Evolutionary conservation across 805 yeast species (phyloP).

Genomic region (Yamadazyma kitorensis): DNA sequence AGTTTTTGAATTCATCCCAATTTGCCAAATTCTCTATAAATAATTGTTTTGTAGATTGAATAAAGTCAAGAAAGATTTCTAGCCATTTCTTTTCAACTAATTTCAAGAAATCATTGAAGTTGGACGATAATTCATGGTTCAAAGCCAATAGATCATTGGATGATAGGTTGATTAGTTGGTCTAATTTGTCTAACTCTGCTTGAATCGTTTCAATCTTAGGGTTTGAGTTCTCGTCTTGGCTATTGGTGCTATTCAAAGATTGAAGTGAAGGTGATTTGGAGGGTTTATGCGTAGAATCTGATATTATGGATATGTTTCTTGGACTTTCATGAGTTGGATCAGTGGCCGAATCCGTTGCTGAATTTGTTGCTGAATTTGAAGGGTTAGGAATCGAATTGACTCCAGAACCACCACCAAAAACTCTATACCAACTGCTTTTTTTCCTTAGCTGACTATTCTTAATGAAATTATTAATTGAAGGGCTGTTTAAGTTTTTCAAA

Average conservation of each 20-base stretch:
- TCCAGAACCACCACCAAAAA: constrained; percentile 31
- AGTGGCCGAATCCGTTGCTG: not conserved
- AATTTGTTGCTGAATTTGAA: not conserved
- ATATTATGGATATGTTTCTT: too few species aligned
- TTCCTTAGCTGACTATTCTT: constrained; percentile 23
- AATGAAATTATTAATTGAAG: constrained; percentile 35
- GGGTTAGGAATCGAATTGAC: not conserved
- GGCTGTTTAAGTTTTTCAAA: constrained; percentile 37
- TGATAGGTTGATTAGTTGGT: constrained; percentile 45
- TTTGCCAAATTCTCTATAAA: constrained; percentile 27
- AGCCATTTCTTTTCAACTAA: constrained; percentile 43
- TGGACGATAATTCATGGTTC: constrained; percentile 41
- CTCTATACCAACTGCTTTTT: constrained; percentile 42
- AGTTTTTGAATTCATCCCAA: constrained; percentile 32
- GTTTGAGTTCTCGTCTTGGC: too few species aligned
- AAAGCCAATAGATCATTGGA: constrained; percentile 43
- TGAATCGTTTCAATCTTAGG: constrained; percentile 33
- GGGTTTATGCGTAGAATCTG: too few species aligned
- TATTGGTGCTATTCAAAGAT: too few species aligned
- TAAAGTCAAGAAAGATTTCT: constrained; percentile 33
- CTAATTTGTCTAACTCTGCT: constrained; percentile 42
- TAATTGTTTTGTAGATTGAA: constrained; percentile 31
- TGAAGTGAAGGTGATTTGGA: not conserved
- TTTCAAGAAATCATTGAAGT: constrained; percentile 33
- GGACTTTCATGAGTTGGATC: not conserved